phyloP scores from a whole-genome alignment of 1,284 basidiomycete species.

The Volvariella surrecta region DNA sequence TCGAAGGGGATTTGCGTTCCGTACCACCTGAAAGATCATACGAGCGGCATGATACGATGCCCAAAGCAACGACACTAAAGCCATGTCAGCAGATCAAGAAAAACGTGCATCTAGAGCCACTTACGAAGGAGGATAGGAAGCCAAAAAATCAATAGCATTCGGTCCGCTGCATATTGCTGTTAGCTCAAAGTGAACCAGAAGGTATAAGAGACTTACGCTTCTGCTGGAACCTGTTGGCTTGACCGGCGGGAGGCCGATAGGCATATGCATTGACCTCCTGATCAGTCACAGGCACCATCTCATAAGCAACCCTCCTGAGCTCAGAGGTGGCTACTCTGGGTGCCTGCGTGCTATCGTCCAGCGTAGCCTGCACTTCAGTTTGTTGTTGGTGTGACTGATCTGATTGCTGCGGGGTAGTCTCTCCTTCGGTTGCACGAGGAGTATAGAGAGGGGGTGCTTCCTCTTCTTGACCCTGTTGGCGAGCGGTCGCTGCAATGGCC shows the following conservation, averaged over 20 bases:
- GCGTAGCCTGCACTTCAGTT: slow-evolving; percentile 9
- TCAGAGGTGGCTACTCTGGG: slow-evolving; percentile 17
- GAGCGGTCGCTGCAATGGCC: slow-evolving; percentile 35
- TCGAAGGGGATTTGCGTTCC: slow-evolving; percentile 29
- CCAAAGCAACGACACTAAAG: slow-evolving; percentile 61
- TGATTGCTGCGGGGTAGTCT: slow-evolving; percentile 7
- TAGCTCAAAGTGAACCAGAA: slow-evolving; percentile 8
- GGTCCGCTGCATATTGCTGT: slow-evolving; percentile 53
- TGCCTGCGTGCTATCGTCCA: slow-evolving; percentile 10
- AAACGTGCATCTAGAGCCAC: slow-evolving; percentile 20
- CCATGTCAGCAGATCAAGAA: neutral
- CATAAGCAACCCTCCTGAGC: slow-evolving; percentile 41
- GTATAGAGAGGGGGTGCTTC: slow-evolving; percentile 60
- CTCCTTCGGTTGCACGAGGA: slow-evolving; percentile 34
- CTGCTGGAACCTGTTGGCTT: slow-evolving; percentile 47
- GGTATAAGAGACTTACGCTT: slow-evolving; percentile 52
- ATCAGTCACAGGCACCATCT: slow-evolving; percentile 39
- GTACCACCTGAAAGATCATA: slow-evolving; percentile 45
- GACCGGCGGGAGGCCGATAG: slow-evolving; percentile 49
- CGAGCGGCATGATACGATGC: slow-evolving; percentile 50
- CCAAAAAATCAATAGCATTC: slow-evolving; percentile 93
- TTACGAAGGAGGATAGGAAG: slow-evolving; percentile 79
- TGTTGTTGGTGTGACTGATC: slow-evolving; percentile 7
- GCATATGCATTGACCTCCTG: slow-evolving; percentile 60
- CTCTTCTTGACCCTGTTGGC: slow-evolving; percentile 23